phyloP scores from a whole-genome alignment of 345 rosid species.

The Geranium brycei region DNA sequence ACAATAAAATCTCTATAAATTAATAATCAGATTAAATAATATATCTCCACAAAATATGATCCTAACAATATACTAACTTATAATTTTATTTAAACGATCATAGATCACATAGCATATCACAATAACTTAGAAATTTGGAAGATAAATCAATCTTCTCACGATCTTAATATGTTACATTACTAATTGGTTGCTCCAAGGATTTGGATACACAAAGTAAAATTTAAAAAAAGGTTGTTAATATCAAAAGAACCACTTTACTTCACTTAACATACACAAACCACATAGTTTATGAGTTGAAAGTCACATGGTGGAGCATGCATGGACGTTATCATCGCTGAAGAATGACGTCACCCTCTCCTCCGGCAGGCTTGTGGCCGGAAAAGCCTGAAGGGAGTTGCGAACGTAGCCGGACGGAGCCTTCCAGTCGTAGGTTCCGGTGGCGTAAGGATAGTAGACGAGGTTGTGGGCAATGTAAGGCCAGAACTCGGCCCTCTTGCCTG shows the following conservation, averaged over 20 bases:
- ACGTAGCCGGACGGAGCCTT: constrained; percentile 51
- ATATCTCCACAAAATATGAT: too few relatives aligned
- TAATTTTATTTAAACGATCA: too few relatives aligned
- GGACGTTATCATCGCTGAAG: constrained; percentile 66
- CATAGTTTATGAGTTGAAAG: too few relatives aligned
- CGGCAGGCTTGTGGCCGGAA: constrained; percentile 23
- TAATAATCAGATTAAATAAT: too few relatives aligned
- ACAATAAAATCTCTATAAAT: too few relatives aligned
- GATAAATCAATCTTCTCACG: too few relatives aligned
- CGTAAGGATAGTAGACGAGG: constrained; percentile 42
- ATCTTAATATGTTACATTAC: background rate
- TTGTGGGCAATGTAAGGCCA: constrained; percentile 76
- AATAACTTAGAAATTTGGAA: too few relatives aligned
- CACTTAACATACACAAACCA: background rate
- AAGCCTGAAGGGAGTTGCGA: constrained; percentile 47
- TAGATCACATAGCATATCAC: too few relatives aligned
- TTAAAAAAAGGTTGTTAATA: background rate
- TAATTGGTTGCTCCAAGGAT: background rate
- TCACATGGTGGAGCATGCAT: constrained; percentile 64
- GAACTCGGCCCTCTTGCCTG: constrained; percentile 57
- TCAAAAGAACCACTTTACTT: background rate
- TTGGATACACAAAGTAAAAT: background rate
- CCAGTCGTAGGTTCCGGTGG: constrained; percentile 42
- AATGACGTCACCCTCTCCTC: constrained; percentile 42
- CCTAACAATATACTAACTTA: too few relatives aligned